phyloP scores from a whole-genome alignment of 176 grass and related monocot genomes.

The Thalia dealbata region DNA sequence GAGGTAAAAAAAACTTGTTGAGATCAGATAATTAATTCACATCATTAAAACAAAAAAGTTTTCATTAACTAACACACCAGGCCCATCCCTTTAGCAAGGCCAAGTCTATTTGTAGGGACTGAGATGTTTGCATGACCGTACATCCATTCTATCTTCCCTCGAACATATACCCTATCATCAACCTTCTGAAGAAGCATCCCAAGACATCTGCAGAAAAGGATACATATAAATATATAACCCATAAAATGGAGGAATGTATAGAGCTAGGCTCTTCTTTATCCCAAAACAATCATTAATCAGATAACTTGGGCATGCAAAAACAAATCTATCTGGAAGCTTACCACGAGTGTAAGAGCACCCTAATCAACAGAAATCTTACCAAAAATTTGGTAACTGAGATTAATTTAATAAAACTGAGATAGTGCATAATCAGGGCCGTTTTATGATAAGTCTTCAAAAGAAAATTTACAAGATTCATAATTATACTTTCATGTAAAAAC shows the following conservation, averaged over 20 bases:
- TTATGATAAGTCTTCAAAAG: not conserved
- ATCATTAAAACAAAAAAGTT: constrained; percentile 20
- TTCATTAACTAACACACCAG: constrained; percentile 44
- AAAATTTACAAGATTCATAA: not conserved
- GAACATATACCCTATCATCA: constrained; percentile 83
- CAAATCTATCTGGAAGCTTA: not conserved
- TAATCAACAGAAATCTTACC: not conserved
- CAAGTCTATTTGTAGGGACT: constrained; percentile 82
- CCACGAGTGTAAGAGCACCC: not conserved
- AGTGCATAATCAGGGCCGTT: not conserved
- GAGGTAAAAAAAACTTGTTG: constrained; percentile 16
- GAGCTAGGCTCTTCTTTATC: not conserved
- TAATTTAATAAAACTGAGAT: not conserved
- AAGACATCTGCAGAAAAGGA: constrained; percentile 46
- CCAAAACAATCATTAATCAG: not conserved
- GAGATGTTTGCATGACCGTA: constrained; percentile 81
- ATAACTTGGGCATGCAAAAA: not conserved
- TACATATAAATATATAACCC: not conserved
- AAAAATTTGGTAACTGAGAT: not conserved
- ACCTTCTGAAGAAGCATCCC: constrained; percentile 97
- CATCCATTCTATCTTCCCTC: constrained; percentile 94
- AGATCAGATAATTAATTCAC: constrained; percentile 20
- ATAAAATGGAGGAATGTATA: not conserved
- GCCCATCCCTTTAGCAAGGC: constrained; percentile 95
- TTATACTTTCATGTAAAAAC: not conserved